phyloP scores from a whole-genome alignment of 306 rosid genomes.

The Pyrus pyrifolia region DNA sequence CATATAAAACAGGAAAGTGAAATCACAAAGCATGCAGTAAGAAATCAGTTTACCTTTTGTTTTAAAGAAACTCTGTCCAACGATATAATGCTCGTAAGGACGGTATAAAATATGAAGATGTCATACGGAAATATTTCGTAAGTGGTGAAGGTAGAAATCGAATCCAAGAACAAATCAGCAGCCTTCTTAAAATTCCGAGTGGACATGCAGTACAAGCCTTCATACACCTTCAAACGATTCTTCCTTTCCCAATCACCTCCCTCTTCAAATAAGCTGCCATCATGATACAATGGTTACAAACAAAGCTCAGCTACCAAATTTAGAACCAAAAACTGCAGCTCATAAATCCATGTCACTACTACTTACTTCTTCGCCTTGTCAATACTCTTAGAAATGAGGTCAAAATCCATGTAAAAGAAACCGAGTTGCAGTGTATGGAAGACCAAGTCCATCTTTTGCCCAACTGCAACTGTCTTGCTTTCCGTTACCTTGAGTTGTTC shows the following conservation, averaged over 20 bases:
- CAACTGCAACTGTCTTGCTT: slow-evolving; percentile 93
- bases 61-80: slow-evolving; percentile 92
- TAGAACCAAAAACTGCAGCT: neutral
- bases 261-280: slow-evolving; percentile 89
- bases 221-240: slow-evolving; percentile 90
- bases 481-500: slow-evolving; percentile 92
- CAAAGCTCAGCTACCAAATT: slow-evolving; percentile 4
- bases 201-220: slow-evolving; percentile 89
- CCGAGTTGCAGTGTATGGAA: slow-evolving; percentile 88
- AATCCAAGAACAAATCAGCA: slow-evolving; percentile 74
- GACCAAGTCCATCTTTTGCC: slow-evolving; percentile 97
- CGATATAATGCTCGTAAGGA: slow-evolving; percentile 86
- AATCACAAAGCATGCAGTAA: neutral
- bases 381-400: slow-evolving; percentile 88
- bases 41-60: slow-evolving; percentile 59
- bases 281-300: slow-evolving; percentile 24
- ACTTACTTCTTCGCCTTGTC: slow-evolving; percentile 84
- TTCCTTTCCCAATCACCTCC: slow-evolving; percentile 99
- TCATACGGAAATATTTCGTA: slow-evolving; percentile 86
- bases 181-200: slow-evolving; percentile 92
- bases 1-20: neutral
- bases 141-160: slow-evolving; percentile 93
- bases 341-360: slow-evolving; percentile 8
- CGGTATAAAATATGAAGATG: slow-evolving; percentile 86
- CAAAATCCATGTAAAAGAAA: slow-evolving; percentile 93